Evolutionary conservation across 192 early-diverging fungal species (phyloP).

Genomic region (Backusella tuberculispora): DNA sequence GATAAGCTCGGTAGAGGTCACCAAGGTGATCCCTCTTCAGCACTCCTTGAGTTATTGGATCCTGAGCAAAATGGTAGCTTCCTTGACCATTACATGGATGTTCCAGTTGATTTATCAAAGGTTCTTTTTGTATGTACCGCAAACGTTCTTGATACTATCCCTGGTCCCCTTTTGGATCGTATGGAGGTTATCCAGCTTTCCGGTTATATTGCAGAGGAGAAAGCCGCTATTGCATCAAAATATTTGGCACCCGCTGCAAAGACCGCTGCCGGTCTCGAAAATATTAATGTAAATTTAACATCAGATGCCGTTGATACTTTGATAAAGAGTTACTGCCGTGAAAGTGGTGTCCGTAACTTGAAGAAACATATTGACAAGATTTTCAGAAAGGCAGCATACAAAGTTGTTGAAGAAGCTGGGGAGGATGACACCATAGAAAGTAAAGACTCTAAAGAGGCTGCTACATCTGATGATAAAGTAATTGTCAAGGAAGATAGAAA

Average conservation of each 20-base stretch:
- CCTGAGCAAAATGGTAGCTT: constrained; percentile 98
- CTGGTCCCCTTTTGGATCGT: constrained; percentile 95
- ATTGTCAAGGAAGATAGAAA: constrained; percentile 38
- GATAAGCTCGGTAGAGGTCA: constrained; percentile 98
- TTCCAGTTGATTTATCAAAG: constrained; percentile 96
- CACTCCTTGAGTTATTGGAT: constrained; percentile 93
- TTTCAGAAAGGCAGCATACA: constrained; percentile 94
- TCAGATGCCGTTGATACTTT: constrained; percentile 81
- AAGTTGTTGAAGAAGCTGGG: constrained; percentile 72
- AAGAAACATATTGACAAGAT: constrained; percentile 99
- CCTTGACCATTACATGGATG: constrained; percentile 99
- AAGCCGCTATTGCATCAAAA: constrained; percentile 91
- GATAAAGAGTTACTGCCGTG: constrained; percentile 92
- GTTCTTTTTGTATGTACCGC: constrained; percentile 99
- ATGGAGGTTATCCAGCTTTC: constrained; percentile 98
- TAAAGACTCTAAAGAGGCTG: constrained; percentile 28
- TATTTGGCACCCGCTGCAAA: constrained; percentile 90
- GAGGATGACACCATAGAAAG: constrained; percentile 34
- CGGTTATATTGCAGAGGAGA: constrained; percentile 88
- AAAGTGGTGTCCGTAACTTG: constrained; percentile 96
- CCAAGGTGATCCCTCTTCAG: constrained; percentile 97
- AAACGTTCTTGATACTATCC: constrained; percentile 96
- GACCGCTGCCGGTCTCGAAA: constrained; percentile 78
- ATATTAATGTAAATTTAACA: constrained; percentile 69
- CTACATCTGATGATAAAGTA: constrained; percentile 25